Percentiles rank a stretch among this genome's conserved stretches.
Evolutionary conservation across 768 basidiomycete species (phyloP).

Genomic region (Xanthoconium purpureum): DNA sequence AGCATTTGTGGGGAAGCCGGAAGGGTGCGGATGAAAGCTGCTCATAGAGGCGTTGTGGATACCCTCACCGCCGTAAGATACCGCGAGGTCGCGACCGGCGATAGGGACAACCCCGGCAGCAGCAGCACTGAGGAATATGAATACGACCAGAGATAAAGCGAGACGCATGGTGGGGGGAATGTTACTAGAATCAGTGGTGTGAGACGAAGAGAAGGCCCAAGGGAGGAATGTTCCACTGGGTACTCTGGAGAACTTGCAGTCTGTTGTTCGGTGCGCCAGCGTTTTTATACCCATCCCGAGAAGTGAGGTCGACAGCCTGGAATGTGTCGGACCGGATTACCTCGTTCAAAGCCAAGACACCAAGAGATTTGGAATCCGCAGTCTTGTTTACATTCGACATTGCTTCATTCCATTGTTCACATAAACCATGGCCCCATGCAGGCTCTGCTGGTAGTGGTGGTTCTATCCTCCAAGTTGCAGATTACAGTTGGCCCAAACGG

Average conservation of each 20-base stretch:
- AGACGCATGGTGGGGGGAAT: conserved; percentile 9
- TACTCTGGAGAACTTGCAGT: background rate
- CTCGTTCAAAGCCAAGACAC: background rate
- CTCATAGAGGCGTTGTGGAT: background rate
- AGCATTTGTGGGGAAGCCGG: background rate
- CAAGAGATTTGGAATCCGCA: conserved; percentile 4
- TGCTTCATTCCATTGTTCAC: background rate
- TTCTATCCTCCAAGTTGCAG: no score
- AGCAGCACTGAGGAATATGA: conserved; percentile 2
- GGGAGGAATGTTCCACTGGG: background rate
- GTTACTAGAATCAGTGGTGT: no score
- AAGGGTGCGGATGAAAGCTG: background rate
- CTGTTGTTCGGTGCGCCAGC: no score
- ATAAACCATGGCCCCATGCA: background rate
- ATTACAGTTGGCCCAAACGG: no score
- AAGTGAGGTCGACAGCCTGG: background rate
- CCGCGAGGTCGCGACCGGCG: background rate
- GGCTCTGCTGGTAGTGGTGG: background rate
- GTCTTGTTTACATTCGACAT: background rate
- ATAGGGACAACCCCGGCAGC: conserved; percentile 5
- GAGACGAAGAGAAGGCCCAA: background rate
- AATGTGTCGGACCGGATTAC: background rate
- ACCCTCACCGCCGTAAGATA: background rate
- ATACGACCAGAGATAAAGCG: background rate
- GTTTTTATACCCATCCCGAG: conserved; percentile 8